phyloP scores from a whole-genome alignment of 345 rosid genomes.

The Anacardium occidentale region DNA sequence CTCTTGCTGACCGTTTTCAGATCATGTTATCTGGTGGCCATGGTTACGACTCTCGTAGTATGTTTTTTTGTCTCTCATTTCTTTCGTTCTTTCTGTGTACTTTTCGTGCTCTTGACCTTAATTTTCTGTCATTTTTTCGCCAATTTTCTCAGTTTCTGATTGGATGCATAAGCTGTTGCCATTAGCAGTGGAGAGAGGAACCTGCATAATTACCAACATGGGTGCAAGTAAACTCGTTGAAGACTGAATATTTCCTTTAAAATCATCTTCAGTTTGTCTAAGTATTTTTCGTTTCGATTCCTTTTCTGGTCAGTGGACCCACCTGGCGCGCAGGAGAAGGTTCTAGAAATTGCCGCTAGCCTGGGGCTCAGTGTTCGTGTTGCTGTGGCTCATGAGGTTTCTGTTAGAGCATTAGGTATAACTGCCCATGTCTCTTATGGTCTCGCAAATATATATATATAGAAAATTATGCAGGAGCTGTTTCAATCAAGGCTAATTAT shows the following conservation, averaged over 20 bases:
- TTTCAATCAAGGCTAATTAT: not conserved
- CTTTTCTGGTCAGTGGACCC: slow-evolving; percentile 60
- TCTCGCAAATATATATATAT: not conserved
- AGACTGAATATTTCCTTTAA: not conserved
- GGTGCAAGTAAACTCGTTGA: slow-evolving; percentile 65
- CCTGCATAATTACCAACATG: slow-evolving; percentile 85
- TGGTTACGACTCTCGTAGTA: slow-evolving; percentile 80
- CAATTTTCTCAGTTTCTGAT: slow-evolving; percentile 56
- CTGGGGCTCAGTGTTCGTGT: slow-evolving; percentile 64
- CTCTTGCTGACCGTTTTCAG: slow-evolving; percentile 78
- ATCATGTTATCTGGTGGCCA: slow-evolving; percentile 54
- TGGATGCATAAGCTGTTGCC: slow-evolving; percentile 86
- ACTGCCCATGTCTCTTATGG: not conserved
- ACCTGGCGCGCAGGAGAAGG: slow-evolving; percentile 68
- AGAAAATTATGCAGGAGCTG: not conserved
- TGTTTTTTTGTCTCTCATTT: slow-evolving; percentile 16
- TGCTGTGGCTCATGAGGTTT: slow-evolving; percentile 74
- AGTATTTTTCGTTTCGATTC: not conserved
- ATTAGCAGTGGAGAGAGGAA: slow-evolving; percentile 67
- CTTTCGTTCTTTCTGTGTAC: not conserved
- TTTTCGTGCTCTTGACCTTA: not conserved
- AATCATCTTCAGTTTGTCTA: not conserved
- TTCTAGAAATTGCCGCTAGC: slow-evolving; percentile 57
- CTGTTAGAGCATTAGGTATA: slow-evolving; percentile 39
- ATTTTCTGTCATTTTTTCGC: not conserved